A percentile compares a stretch with the other conserved stretches of the same genome.
Evolutionary conservation across 768 basidiomycete genomes (phyloP).

Genomic region (Boletus sp.): DNA sequence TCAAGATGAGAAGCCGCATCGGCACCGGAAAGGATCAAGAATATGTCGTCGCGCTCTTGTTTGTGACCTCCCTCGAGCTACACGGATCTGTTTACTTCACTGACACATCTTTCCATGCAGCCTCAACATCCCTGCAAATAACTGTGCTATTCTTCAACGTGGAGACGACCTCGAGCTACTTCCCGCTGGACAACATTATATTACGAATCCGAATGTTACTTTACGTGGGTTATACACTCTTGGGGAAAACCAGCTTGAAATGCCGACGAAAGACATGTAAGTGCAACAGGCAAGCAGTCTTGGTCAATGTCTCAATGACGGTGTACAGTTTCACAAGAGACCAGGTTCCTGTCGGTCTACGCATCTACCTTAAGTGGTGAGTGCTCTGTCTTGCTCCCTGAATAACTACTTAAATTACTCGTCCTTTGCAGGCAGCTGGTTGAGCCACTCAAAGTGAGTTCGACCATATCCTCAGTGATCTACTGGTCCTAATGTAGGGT

Average conservation of each 20-base stretch:
- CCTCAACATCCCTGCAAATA: constrained; percentile 80
- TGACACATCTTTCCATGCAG: constrained; percentile 33
- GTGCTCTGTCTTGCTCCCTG: constrained; percentile 19
- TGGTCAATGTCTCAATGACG: neutral
- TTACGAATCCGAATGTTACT: constrained; percentile 81
- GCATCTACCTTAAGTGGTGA: constrained; percentile 78
- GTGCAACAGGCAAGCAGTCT: constrained; percentile 19
- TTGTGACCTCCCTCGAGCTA: constrained; percentile 8
- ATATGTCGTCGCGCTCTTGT: constrained; percentile 81
- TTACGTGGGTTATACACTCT: constrained; percentile 76
- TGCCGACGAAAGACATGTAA: constrained; percentile 86
- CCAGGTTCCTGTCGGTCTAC: constrained; percentile 81
- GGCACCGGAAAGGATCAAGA: constrained; percentile 45
- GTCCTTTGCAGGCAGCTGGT: constrained; percentile 40
- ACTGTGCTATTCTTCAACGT: constrained; percentile 80
- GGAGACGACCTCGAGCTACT: constrained; percentile 78
- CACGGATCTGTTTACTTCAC: neutral
- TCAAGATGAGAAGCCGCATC: constrained; percentile 67
- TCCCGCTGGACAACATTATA: constrained; percentile 78
- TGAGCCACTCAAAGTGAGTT: constrained; percentile 45
- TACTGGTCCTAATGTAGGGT: constrained; percentile 39
- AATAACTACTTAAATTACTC: neutral
- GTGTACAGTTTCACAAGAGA: constrained; percentile 69
- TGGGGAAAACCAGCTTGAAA: constrained; percentile 81
- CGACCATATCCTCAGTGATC: constrained; percentile 12